These are phyloP conservation scores for Ganoderma resinaceum DNA, from an alignment of 1,284 basidiomycete genomes.

Conservation along the genomic window DNA sequence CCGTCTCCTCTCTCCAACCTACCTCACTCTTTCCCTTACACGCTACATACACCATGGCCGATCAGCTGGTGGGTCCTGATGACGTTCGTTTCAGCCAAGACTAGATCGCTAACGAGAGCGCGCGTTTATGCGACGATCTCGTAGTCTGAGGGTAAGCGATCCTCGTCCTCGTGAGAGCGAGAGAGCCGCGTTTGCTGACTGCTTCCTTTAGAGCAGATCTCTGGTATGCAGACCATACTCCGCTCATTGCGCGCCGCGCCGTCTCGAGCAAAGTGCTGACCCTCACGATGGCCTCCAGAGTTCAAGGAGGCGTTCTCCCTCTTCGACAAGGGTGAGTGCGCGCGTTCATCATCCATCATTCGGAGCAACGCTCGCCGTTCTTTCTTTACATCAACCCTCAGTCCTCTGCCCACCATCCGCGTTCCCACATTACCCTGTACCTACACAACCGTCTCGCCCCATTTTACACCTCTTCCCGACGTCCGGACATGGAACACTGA, in stretches of 20 bases:
- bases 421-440: constrained; percentile 7
- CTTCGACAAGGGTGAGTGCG: constrained; percentile 84
- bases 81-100: background rate
- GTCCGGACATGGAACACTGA: constrained; percentile 6
- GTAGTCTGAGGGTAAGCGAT: constrained; percentile 70
- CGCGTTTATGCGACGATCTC: constrained; percentile 1
- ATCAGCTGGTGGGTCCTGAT: constrained; percentile 64
- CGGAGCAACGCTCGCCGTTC: constrained; percentile 8
- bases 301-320: constrained; percentile 94
- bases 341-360: constrained; percentile 19
- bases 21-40: constrained; percentile 23
- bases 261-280: constrained; percentile 15
- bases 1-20: constrained; percentile 23
- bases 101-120: background rate
- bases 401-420: constrained; percentile 18
- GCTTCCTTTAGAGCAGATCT: constrained; percentile 63
- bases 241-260: constrained; percentile 25
- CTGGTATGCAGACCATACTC: constrained; percentile 52
- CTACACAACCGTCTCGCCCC: background rate
- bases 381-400: constrained; percentile 10
- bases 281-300: constrained; percentile 49
- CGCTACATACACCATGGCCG: constrained; percentile 56
- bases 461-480: constrained; percentile 35
- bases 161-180: constrained; percentile 28
- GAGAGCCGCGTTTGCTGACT: constrained; percentile 26